These are phyloP conservation scores for Casuarina glauca DNA, from an alignment of 306 rosid genomes.

Conservation along the genomic window DNA sequence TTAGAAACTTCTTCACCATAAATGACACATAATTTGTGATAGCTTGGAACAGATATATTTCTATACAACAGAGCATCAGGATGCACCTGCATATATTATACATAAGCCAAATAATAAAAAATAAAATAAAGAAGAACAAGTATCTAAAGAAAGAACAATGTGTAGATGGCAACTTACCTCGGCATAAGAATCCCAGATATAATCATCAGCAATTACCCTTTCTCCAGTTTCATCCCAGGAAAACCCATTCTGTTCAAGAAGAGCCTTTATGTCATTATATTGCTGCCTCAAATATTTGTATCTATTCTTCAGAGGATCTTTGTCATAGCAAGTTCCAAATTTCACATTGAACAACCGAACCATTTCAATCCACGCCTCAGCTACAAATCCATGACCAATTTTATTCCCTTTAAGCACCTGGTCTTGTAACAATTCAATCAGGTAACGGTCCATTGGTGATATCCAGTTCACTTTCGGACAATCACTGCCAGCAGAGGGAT, in stretches of 20 bases:
- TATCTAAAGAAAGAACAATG: not conserved
- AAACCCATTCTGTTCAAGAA: slow-evolving; percentile 18
- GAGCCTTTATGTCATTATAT: slow-evolving; percentile 22
- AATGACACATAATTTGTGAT: slow-evolving; percentile 19
- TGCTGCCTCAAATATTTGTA: slow-evolving; percentile 16
- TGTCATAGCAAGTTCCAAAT: slow-evolving; percentile 21
- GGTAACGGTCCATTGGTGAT: slow-evolving; percentile 19
- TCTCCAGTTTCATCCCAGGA: slow-evolving; percentile 21
- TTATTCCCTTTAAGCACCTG: slow-evolving; percentile 25
- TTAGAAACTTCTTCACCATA: slow-evolving; percentile 20
- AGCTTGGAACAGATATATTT: slow-evolving; percentile 11
- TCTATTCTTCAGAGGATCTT: slow-evolving; percentile 20
- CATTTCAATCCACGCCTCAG: slow-evolving; percentile 26
- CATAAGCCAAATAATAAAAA: not conserved
- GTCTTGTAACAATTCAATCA: slow-evolving; percentile 18
- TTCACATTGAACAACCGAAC: slow-evolving; percentile 20
- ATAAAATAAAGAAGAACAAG: not conserved
- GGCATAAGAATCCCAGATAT: slow-evolving; percentile 10
- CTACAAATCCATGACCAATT: slow-evolving; percentile 16
- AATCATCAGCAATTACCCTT: slow-evolving; percentile 21
- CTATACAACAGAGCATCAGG: slow-evolving; percentile 22
- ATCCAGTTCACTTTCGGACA: slow-evolving; percentile 15
- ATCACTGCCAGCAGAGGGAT: slow-evolving; percentile 18
- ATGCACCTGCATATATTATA: slow-evolving; percentile 19
- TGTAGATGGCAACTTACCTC: slow-evolving; percentile 3